Conservation (phyloP, 1,284 basidiomycete genomes). For the Moesziomyces antarcticus region DNA sequence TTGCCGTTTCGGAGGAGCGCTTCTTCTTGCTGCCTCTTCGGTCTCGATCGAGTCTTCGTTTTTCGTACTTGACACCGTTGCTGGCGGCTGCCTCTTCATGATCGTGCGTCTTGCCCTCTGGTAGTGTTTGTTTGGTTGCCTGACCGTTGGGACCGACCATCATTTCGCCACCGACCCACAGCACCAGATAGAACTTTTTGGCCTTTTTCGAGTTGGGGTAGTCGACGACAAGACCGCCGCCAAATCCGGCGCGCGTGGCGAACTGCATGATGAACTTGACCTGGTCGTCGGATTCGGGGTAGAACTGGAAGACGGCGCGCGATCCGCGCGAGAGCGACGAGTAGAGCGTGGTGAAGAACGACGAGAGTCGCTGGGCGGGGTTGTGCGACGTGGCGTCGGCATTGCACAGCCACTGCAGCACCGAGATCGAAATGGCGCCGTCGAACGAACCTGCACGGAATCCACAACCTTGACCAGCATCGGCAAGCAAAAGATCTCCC, state of each 20-base stretch:
- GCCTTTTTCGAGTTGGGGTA: conserved; percentile 68
- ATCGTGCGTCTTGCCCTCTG: conserved; percentile 53
- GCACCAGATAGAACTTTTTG: conserved; percentile 67
- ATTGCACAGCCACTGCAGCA: conserved; percentile 98
- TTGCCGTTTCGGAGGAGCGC: conserved; percentile 67
- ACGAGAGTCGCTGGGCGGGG: conserved; percentile 87
- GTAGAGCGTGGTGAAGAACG: conserved; percentile 97
- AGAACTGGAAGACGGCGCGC: conserved; percentile 80
- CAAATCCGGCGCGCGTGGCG: conserved; percentile 94
- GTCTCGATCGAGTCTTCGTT: conserved; percentile 32
- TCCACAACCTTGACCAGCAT: conserved; percentile 71
- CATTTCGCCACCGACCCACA: conserved; percentile 68
- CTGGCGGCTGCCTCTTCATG: conserved; percentile 33
- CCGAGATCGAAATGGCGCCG: conserved; percentile 97
- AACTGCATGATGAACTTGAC: conserved; percentile 83
- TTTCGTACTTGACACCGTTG: conserved; percentile 45
- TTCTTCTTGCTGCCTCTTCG: conserved; percentile 71
- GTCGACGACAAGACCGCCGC: conserved; percentile 95
- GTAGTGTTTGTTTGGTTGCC: conserved; percentile 51
- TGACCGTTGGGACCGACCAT: conserved; percentile 67
- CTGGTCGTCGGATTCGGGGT: conserved; percentile 66
- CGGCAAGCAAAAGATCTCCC: conserved; percentile 67
- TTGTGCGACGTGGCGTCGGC: conserved; percentile 93
- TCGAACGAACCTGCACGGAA: conserved; percentile 97
- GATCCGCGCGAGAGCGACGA: conserved; percentile 90